Base-by-base conservation (phyloP, 2,329 filamentous ascomycete species). In the Aspergillus sp. region DNA sequence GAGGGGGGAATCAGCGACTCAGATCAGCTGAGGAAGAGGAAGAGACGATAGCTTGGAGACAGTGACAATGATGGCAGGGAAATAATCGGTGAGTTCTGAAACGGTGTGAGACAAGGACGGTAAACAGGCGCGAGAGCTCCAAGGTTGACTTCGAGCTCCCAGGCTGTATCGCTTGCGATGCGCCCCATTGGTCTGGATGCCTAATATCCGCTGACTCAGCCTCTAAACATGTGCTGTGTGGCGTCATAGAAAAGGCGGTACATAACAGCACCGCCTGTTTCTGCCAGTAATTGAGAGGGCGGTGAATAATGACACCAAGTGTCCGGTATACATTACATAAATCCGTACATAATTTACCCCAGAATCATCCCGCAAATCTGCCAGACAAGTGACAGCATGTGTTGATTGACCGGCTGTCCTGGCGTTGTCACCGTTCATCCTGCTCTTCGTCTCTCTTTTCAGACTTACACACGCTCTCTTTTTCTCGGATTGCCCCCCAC, bases 241-340 rank as follows among this genome's bases (percentile, higher is more conserved):
- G 69, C 72, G 76, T 73, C 70, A 71, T 71, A 68, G 66, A 43
- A 37, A 62, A 66, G 68, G 71, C 71, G 72, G 71, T 73, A 68
- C 70, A 64, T 46, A 51, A 46, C 33, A 9, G 17, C 8, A 39
- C 35, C 21, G 37, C 21, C 48, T 35, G 14, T n/a, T 41, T 23
- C 33, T 27, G 33, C 48, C n/a, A 21, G 50, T 45, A 45, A 17
- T 31, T 8, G 3, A 6, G 3, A 3, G 45, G 17, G 23, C 39
- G 46, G 40, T 39, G 15, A 40, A n/a, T 14, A 35, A 19, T 37
- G 35, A 15, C 21, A 40, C 17, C 31, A 33, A 9, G 19, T 46
- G 51, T 37, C 44, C 31, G 6, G 51, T 33, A 54, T 47, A 57
- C 27, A 44, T 25, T 57, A 45, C 55, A 52, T 52, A 52, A 51